Conservation (phyloP, 768 basidiomycete genomes). For the Russula olivacea region DNA sequence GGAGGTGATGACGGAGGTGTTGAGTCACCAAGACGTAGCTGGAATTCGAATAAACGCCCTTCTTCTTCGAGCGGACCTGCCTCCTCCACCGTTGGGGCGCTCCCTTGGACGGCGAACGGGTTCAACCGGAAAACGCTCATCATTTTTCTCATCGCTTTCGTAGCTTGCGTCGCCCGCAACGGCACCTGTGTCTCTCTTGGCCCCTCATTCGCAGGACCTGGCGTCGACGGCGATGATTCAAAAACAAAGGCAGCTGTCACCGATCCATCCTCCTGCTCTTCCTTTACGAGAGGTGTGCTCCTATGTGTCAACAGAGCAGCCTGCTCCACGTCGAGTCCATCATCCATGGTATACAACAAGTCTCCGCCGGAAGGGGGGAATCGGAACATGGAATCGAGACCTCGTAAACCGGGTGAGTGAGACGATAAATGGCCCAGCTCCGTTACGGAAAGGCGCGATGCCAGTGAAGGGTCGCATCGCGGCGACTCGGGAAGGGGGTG, state of each 20-base stretch:
- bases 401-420: constrained; percentile 18
- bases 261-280: constrained; percentile 21
- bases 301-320: constrained; percentile 11
- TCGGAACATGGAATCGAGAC: constrained; percentile 18
- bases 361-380: constrained; percentile 14
- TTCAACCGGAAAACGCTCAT: constrained; percentile 76
- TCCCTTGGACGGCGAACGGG: constrained; percentile 49
- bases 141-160: constrained; percentile 63
- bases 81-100: constrained; percentile 22
- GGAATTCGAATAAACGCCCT: constrained; percentile 25
- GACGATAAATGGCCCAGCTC: constrained; percentile 17
- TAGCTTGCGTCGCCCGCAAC: constrained; percentile 68
- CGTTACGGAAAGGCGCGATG: constrained; percentile 14
- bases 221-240: constrained; percentile 22
- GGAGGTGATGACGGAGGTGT: constrained; percentile 19
- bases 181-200: constrained; percentile 42
- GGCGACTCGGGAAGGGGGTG: constrained; percentile 18
- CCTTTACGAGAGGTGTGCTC: constrained; percentile 15
- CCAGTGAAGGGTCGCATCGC: constrained; percentile 20
- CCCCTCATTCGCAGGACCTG: constrained; percentile 10
- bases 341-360: constrained; percentile 20
- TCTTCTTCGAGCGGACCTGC: constrained; percentile 25
- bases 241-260: constrained; percentile 24
- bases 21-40: constrained; percentile 20
- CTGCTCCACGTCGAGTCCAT: constrained; percentile 19